Evolutionary conservation across 2,329 filamentous ascomycete genomes (phyloP), one percentile per base, ranked within the genome.

Genomic region (Fusarium sp.): DNA sequence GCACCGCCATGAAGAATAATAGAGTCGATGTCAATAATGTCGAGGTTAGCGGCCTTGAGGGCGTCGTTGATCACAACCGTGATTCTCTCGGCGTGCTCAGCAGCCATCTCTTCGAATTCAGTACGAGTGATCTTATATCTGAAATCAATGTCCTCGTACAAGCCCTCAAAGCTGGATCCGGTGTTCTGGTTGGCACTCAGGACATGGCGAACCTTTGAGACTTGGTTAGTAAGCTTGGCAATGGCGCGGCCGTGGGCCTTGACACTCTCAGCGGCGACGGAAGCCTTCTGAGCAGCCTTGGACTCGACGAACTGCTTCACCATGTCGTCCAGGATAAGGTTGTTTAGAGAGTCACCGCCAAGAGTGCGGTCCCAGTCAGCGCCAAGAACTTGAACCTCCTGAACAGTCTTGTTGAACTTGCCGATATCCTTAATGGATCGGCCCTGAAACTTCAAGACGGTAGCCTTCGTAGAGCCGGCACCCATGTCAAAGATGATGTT

Each of bases 401-500:
- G 96, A 30, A 99, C 82, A 2, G 94, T 97, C 87, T 98, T 98
- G 85, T 97, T 98, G 83, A 88, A 95, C 78, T 92, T 94, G 69
- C 94, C 94, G 55, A 95, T 81, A 72, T 97, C 95, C 84, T 98
- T 99, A 65, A 98, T 90, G 3, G 86, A 89, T 71, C 91, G 90
- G 76, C 92, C 91, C 78, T 97, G 94, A 81, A 99, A 97, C 73
- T 90, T 91, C 76, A 99, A 81, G 51, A 99, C 83, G 8, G 94
- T 96, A 6, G 95, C 95, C 73, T 93, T 97, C 30, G 95, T 92
- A 44, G 93, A 97, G 6, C 96, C 96, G 70, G 96, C 94, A 70
- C 96, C 96, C 94, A 99, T 98, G 77, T 99, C 96, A 75, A 96
- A 99, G 28, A 99, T 88, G 77, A 99, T 82, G 80, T 99, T 93